phyloP scores from a whole-genome alignment of 257 asterid genomes.

The Capsicum pubescens region DNA sequence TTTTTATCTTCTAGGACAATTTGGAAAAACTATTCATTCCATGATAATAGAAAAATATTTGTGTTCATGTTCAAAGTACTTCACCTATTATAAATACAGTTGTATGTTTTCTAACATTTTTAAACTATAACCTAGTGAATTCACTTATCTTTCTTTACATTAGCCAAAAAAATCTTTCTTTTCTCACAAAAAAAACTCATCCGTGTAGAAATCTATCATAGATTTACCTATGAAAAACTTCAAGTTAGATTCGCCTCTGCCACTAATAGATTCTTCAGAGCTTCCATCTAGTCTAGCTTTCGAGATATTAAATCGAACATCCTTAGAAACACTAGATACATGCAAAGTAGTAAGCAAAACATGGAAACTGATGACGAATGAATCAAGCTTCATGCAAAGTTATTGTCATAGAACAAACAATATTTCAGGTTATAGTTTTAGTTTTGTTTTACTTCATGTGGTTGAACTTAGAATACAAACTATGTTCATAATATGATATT shows the following conservation, averaged over 20 bases:
- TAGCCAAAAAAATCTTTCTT: too few species aligned
- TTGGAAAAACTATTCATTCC: too few species aligned
- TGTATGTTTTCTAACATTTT: too few species aligned
- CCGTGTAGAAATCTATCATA: neutral
- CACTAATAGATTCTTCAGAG: neutral
- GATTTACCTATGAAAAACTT: neutral
- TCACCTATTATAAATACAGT: too few species aligned
- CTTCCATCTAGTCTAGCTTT: neutral
- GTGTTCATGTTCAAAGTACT: neutral
- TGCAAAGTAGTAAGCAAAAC: neutral
- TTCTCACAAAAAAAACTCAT: too few species aligned
- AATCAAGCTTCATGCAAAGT: neutral
- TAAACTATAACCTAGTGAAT: too few species aligned
- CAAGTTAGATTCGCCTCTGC: neutral
- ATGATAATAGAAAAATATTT: too few species aligned
- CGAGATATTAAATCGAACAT: neutral
- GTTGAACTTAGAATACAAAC: neutral
- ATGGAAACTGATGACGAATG: neutral
- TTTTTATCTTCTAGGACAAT: too few species aligned
- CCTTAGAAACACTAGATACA: conserved; percentile 10
- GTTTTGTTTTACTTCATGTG: neutral
- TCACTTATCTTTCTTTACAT: too few species aligned
- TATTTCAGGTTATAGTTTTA: neutral
- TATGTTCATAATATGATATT: neutral
- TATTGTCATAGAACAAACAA: neutral